These are phyloP conservation scores for Trichomonas gallinae DNA, from an alignment of 208 protist genomes.

Conservation along the genomic window DNA sequence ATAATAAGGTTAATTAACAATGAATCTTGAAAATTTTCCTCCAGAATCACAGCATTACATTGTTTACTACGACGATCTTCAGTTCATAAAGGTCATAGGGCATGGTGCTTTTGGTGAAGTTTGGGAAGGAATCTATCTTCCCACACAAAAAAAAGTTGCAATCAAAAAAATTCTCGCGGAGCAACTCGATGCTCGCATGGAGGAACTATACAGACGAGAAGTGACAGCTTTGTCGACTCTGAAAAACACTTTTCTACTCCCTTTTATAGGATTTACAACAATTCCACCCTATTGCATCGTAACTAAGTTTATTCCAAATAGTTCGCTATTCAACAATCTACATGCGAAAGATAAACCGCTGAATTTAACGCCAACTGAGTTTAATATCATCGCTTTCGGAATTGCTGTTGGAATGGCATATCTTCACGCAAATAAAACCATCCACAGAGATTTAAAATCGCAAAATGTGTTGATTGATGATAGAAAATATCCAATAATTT, in stretches of 20 bases:
- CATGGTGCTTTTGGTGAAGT: neutral
- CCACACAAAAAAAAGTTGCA: neutral
- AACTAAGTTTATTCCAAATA: neutral
- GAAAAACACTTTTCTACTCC: neutral
- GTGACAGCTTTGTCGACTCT: neutral
- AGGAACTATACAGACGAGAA: neutral
- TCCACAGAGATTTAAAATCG: neutral
- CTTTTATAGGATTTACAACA: neutral
- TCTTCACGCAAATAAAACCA: neutral
- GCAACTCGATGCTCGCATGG: neutral
- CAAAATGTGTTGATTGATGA: conserved; percentile 3
- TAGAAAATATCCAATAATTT: neutral
- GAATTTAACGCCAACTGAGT: neutral
- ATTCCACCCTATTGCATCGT: neutral
- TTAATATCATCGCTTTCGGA: neutral
- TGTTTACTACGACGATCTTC: neutral
- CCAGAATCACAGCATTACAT: neutral
- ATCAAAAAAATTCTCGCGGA: neutral
- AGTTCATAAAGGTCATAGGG: neutral
- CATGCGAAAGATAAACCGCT: neutral
- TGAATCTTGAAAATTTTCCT: neutral
- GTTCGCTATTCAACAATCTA: neutral
- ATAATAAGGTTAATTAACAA: neutral
- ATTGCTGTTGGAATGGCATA: neutral
- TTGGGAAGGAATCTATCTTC: neutral